A percentile compares a stretch with the other conserved stretches of the same genome.
Evolutionary conservation across 2,329 filamentous ascomycete genomes (phyloP).

Genomic region (Tolypocladium pustulatum): DNA sequence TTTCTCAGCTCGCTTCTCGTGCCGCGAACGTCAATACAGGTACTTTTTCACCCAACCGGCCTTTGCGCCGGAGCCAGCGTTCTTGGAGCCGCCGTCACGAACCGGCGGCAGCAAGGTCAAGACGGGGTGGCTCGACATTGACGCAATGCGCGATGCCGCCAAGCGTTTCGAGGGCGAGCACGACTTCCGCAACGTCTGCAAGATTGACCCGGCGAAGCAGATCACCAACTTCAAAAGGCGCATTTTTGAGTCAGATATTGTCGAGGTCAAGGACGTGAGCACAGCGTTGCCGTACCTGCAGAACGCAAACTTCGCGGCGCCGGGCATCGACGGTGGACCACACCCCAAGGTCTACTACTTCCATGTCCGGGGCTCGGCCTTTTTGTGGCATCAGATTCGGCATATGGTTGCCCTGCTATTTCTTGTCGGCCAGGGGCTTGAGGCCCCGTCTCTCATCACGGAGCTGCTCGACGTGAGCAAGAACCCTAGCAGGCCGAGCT

Average conservation of each 20-base stretch:
- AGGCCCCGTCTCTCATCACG: conserved; percentile 61
- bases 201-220: conserved; percentile 82
- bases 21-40: conserved; percentile 79
- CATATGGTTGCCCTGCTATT: conserved; percentile 93
- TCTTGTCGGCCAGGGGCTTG: conserved; percentile 78
- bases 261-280: conserved; percentile 48
- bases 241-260: conserved; percentile 73
- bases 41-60: conserved; percentile 98
- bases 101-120: conserved; percentile 19
- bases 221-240: conserved; percentile 71
- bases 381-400: conserved; percentile 96
- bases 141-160: conserved; percentile 75
- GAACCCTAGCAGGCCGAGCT: conserved; percentile 69
- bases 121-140: conserved; percentile 78
- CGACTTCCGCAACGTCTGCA: conserved; percentile 97
- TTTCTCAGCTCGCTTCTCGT: conserved; percentile 90
- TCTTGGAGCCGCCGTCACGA: conserved; percentile 9
- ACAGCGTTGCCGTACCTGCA: conserved; percentile 47
- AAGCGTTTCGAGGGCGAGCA: conserved; percentile 71
- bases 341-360: conserved; percentile 73
- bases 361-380: conserved; percentile 79
- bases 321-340: conserved; percentile 6
- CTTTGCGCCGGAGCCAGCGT: conserved; percentile 50
- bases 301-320: conserved; percentile 22
- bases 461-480: conserved; percentile 62